These are phyloP conservation scores for Aspergillus saccharolyticus DNA, from an alignment of 495 filamentous ascomycete species.

Conservation along the genomic window DNA sequence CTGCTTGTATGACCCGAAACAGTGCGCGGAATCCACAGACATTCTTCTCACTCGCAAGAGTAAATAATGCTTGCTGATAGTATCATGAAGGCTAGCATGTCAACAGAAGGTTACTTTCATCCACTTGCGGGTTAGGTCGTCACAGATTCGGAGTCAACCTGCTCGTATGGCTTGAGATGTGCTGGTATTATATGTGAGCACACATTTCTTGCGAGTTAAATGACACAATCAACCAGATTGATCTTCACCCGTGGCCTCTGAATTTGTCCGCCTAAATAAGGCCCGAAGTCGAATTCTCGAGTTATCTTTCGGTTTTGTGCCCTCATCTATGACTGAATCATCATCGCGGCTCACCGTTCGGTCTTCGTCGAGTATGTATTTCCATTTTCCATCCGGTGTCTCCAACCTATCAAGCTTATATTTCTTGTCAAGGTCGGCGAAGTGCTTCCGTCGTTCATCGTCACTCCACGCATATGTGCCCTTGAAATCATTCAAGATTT, in stretches of 20 bases:
- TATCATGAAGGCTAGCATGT: neutral
- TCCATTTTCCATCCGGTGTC: constrained; percentile 1
- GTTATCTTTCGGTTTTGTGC: neutral
- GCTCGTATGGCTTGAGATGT: too few species aligned
- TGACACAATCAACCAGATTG: neutral
- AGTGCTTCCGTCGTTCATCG: constrained; percentile 1
- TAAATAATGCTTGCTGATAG: neutral
- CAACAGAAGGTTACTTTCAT: neutral
- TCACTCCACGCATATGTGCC: constrained; percentile 4
- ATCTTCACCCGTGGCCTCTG: neutral
- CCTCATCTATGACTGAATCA: neutral
- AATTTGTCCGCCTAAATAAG: neutral
- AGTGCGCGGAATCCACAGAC: neutral
- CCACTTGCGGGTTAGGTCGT: neutral
- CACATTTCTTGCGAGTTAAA: neutral
- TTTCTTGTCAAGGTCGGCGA: constrained; percentile 2
- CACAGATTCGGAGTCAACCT: neutral
- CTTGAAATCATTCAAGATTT: constrained; percentile 5
- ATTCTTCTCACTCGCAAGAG: neutral
- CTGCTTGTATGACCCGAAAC: neutral
- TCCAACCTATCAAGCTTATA: constrained; percentile 1
- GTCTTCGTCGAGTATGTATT: constrained; percentile 6
- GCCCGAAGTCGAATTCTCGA: neutral
- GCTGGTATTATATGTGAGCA: too few species aligned
- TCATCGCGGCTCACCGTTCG: neutral